phyloP scores from a whole-genome alignment of 2,329 filamentous ascomycete genomes.

The Arachnopeziza araneosa region DNA sequence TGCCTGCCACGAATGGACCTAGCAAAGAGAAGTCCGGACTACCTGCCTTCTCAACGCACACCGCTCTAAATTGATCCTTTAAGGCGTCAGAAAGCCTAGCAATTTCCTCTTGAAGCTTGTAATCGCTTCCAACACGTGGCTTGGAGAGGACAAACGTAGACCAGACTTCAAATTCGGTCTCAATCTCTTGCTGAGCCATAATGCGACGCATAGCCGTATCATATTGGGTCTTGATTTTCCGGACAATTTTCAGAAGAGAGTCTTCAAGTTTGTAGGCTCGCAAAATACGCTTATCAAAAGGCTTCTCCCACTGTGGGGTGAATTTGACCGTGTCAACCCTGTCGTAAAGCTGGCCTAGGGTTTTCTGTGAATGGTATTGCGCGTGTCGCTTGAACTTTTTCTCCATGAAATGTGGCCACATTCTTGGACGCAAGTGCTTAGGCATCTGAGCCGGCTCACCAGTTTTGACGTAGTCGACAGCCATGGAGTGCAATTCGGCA shows the following conservation, averaged over 20 bases:
- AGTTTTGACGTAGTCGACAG: conserved; percentile 92
- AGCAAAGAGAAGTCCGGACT: conserved; percentile 53
- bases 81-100: conserved; percentile 61
- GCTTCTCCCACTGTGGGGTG: conserved; percentile 60
- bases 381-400: conserved; percentile 45
- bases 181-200: conserved; percentile 78
- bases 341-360: conserved; percentile 81
- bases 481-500: conserved; percentile 77
- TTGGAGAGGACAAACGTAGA: conserved; percentile 77
- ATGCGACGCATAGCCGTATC: conserved; percentile 71
- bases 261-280: conserved; percentile 51
- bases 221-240: conserved; percentile 67
- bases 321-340: conserved; percentile 64
- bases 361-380: conserved; percentile 61
- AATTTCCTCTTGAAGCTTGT: conserved; percentile 82
- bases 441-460: conserved; percentile 69
- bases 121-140: conserved; percentile 67
- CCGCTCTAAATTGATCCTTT: conserved; percentile 61
- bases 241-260: conserved; percentile 51
- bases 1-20: conserved; percentile 72
- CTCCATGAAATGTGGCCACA: conserved; percentile 87
- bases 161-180: conserved; percentile 89
- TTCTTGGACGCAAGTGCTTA: conserved; percentile 50
- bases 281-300: conserved; percentile 74
- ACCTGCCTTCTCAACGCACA: conserved; percentile 61